A percentile compares a stretch with the other conserved stretches of the same genome.
phyloP scores from a whole-genome alignment of 2,329 filamentous ascomycete species.

The Talaromyces piceae region DNA sequence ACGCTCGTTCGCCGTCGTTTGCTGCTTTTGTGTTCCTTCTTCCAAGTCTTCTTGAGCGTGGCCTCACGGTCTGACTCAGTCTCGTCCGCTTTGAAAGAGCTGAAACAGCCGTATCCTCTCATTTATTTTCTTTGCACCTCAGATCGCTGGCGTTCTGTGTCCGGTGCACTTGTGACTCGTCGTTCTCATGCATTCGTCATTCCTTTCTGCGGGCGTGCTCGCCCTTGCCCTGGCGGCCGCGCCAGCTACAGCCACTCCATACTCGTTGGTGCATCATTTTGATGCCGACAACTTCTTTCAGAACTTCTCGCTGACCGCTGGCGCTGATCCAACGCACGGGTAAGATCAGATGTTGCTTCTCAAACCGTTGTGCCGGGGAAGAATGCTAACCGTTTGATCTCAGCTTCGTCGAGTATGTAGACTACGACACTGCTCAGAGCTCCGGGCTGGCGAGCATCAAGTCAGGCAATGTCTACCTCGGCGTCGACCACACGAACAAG shows the following conservation, averaged over 20 bases:
- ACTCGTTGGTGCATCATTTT: conserved; percentile 36
- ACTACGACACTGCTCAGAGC: conserved; percentile 31
- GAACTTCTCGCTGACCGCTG: conserved; percentile 43
- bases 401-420: conserved; percentile 39
- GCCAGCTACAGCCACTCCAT: conserved; percentile 22
- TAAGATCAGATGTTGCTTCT: conserved; percentile 20
- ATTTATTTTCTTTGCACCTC: neutral
- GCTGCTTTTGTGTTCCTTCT: neutral
- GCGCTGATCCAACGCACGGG: conserved; percentile 42
- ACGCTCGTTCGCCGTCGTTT: neutral
- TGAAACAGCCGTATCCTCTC: neutral
- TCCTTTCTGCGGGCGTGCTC: conserved; percentile 20
- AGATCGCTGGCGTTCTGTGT: neutral
- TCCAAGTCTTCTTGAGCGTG: neutral
- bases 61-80: neutral
- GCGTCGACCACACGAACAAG: conserved; percentile 35
- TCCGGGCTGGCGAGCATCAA: conserved; percentile 30
- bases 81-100: too few relatives aligned
- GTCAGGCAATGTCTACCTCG: conserved; percentile 35
- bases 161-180: conserved; percentile 5
- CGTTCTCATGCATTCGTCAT: conserved; percentile 22
- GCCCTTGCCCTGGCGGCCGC: conserved; percentile 24
- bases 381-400: conserved; percentile 2
- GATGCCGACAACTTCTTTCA: conserved; percentile 42
- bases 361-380: neutral